Base-by-base conservation (phyloP, 1,139 yeast species). In the Debaryomyces fabryi region DNA sequence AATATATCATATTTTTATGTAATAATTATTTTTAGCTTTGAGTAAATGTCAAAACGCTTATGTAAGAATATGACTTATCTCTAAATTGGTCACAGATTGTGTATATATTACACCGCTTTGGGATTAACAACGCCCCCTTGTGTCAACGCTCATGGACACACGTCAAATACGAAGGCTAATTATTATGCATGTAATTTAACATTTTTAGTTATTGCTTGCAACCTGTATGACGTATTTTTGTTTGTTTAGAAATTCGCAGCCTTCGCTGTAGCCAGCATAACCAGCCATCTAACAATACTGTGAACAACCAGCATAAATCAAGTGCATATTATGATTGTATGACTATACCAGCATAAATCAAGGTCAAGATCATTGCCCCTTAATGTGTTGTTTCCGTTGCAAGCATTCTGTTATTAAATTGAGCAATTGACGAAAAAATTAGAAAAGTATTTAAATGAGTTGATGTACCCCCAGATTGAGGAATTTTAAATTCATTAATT, bases 321-420 rank as follows among this genome's bases (percentile, higher is more conserved):
- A 10, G 27, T 39, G 21, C 33, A 20, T 40, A 24, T 15, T 23
- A 39, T 9, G 13, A 27, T 30, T 30, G 25, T 30, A 40, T 32
- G 27, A 40, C 25, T 13, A 30, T 40, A 40, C 43, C 43, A 40
- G 43, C 43, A 40, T 9, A 30, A 30, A 40, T 40, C 43, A 40
- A 21, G 18, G 27, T 39, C 15, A 20, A 15, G 24, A 39, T 29
- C 43, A 30, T 30, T 30, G 36, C 43, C 43, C 36, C 37, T 30
- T 16, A 18, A 12, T 30, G 20, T n/a, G 21, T 30, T 29, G 27
- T 27, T 16, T 21, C 38, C 25, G n/a, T 16, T 30, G 36, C 43
- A 30, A 40, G 43, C 43, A n/a, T 30, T 40, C 3, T 40, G 43
- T 40, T 40, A 30, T 40, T 24, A 20, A 16, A 16, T 35, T n/a